Evolutionary conservation across 257 asterid species (phyloP).

Genomic region (Craterostigma plantagineum): DNA sequence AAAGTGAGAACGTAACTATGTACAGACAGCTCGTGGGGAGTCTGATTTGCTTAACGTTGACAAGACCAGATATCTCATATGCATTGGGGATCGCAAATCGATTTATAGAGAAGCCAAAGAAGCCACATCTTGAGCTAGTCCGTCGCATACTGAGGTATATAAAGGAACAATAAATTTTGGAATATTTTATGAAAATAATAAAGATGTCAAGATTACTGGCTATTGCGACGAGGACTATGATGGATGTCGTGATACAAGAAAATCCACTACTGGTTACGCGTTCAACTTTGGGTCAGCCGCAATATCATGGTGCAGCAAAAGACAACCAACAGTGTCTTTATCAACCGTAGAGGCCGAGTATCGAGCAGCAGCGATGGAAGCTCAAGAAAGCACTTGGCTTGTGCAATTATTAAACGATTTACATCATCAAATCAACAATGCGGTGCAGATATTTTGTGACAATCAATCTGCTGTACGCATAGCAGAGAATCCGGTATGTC

Average conservation of each 20-base stretch:
- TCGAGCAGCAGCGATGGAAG: not conserved
- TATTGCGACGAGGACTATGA: slow-evolving; percentile 4
- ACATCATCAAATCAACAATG: not conserved
- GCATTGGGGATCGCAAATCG: slow-evolving; percentile 1
- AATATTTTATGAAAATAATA: not conserved
- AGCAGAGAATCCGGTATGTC: not conserved
- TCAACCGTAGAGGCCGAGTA: not conserved
- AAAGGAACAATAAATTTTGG: slow-evolving; percentile 4
- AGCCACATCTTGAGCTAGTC: slow-evolving; percentile 5
- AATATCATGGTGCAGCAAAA: not conserved
- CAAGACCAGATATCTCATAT: not conserved
- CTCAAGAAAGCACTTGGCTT: slow-evolving; percentile 1
- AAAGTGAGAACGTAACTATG: slow-evolving; percentile 6
- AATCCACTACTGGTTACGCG: slow-evolving; percentile 3
- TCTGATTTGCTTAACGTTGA: slow-evolving; percentile 5
- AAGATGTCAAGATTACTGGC: not conserved
- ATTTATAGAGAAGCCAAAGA: slow-evolving; percentile 8
- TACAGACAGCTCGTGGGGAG: slow-evolving; percentile 1
- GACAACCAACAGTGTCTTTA: not conserved
- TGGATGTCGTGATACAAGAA: slow-evolving; percentile 1
- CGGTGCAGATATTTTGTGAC: not conserved
- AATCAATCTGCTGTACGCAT: not conserved
- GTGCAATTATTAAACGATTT: not conserved
- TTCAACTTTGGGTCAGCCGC: not conserved
- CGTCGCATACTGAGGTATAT: not conserved